Base-by-base conservation (phyloP, 805 yeast species). In the Teunomyces gatunensis region DNA sequence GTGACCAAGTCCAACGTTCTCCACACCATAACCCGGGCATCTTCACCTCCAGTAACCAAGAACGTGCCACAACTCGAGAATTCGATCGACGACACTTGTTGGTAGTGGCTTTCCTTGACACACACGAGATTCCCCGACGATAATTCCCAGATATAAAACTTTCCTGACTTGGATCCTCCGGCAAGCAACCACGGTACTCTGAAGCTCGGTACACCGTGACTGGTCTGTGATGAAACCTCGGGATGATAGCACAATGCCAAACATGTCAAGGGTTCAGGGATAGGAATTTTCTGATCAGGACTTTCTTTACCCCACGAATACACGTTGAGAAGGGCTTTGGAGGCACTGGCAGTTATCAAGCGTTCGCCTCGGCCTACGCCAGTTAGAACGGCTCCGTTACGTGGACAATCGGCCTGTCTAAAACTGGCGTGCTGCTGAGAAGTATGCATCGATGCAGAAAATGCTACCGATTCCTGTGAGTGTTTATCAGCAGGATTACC, bases 61-160 rank as follows among this genome's bases (percentile, higher is more conserved):
- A 79, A 84, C 18, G 83, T 78, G n/a, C 75, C 75, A 59, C 89
- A 87, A 10, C 67, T 53, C 0, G 87, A 69, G 56, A 87, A 81
- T 53, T 73, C 75, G 30, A 92, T 62, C 28, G 73, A 75, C 0
- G 84, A 76, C 6, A 89, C 77, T 5, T 77, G 73, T 66, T 92
- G 97, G 64, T 89, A 92, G 68, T 92, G 98, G 0, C 89, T 84
- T 44, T 87, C 91, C 58, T 81, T 82, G 3, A 82, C 95, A 41
- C 79, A 73, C 20, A 91, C 59, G 41, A 94, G 72, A 20, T 80
- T 67, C 0, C 98, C 98, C 1, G 94, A 85, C 7, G 75, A 65
- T 44, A 91, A 60, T 56, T 89, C 96, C 98, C 98, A 92, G 1
- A 91, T 64, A 59, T 87, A 87, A 12, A 94, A 52, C 54, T 83